These are phyloP conservation scores for Aspergillus pseudoviridinutans DNA, from an alignment of 2,329 filamentous ascomycete species.

Conservation along the genomic window DNA sequence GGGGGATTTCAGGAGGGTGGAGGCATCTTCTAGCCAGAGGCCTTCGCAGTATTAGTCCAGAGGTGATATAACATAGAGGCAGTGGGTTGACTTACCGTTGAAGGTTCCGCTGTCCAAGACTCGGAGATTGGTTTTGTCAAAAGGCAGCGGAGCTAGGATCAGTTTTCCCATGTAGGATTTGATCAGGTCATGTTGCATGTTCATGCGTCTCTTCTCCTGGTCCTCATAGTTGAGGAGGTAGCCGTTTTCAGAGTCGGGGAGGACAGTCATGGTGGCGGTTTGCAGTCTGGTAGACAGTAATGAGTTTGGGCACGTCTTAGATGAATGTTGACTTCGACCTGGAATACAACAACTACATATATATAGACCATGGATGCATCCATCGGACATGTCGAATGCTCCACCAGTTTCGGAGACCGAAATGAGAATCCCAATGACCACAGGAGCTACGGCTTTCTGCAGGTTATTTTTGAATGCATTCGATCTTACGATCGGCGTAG, in stretches of 20 bases:
- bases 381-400: too few species aligned
- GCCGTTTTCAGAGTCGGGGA: not conserved
- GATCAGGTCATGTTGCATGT: not conserved
- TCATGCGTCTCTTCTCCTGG: not conserved
- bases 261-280: not conserved
- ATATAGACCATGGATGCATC: too few species aligned
- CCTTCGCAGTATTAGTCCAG: not conserved
- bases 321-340: too few species aligned
- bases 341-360: too few species aligned
- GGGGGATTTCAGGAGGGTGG: not conserved
- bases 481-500: too few species aligned
- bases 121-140: not conserved
- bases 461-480: too few species aligned
- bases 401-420: too few species aligned
- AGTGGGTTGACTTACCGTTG: not conserved
- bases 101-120: not conserved
- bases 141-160: not conserved
- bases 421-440: too few species aligned
- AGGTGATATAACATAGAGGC: too few species aligned
- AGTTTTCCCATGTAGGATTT: not conserved
- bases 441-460: too few species aligned
- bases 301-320: too few species aligned
- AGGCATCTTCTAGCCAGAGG: not conserved
- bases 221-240: not conserved
- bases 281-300: too few species aligned